Base-by-base conservation (phyloP, 345 rosid genomes). In the Brassica juncea region DNA sequence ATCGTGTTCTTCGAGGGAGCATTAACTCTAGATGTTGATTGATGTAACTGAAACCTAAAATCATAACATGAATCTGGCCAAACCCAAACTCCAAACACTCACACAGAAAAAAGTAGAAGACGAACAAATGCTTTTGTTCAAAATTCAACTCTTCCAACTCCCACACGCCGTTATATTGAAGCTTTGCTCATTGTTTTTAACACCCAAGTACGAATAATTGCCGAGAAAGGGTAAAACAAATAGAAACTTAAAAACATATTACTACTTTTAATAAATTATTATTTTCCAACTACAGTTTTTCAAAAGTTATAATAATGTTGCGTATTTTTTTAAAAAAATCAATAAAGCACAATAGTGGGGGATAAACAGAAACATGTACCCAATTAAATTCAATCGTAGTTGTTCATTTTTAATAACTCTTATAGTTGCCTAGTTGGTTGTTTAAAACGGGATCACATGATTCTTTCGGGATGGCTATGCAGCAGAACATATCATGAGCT, bases 21-120 rank as follows among this genome's bases (percentile, higher is more conserved):
- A 73, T 73, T 73, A 66, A 79, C 64, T 47, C 14, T 59, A 59
- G 74, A 79, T 67, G 82, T 79, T 73, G 82, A 79, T 73, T 79
- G 82, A 73, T 79, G 78, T 73, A 73, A 79, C 32, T 72, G 30
- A 59, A 73, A 73, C 79, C 82, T 68, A 74, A 68, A 68, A 49
- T 49, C 57, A 69, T 52, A 68, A 64, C 82, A 68, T 80, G 79
- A 68, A 68, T 80, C 57, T 75, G 64, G 59, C 72, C 62, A 57
- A 64, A 74, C 61, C 62, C 21, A 74, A 68, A 68, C 34, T 64
- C 66, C 70, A 63, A 77, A 71, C 28, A 23, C 70, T 21, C 68
- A n/a, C 55, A 14, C 16, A 14, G 2, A n/a, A n/a, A 62, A 63
- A n/a, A 64, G 65, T 47, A 47, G 55, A 70, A 15, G 75, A 63